Evolutionary conservation across 768 basidiomycete genomes (phyloP).

Genomic region (Pleurotus ostreatus): DNA sequence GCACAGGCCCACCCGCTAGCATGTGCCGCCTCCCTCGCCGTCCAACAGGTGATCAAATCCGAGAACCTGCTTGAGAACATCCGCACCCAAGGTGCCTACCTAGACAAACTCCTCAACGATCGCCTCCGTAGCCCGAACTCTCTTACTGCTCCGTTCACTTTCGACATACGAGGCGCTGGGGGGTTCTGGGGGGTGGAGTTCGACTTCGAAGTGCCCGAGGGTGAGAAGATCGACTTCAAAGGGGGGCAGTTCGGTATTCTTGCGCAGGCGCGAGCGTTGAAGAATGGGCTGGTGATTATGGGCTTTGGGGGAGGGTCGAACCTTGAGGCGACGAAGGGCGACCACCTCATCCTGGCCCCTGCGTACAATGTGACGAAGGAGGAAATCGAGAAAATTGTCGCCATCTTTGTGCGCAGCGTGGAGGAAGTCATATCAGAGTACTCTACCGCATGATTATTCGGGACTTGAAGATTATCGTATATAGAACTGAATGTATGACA

Average conservation of each 20-base stretch:
- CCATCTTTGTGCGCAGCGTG: constrained; percentile 59
- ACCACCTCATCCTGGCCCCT: constrained; percentile 72
- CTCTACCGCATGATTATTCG: not conserved
- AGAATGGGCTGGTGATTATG: constrained; percentile 68
- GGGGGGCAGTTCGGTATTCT: constrained; percentile 58
- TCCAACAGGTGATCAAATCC: constrained; percentile 24
- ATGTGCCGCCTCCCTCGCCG: constrained; percentile 78
- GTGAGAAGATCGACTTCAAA: constrained; percentile 42
- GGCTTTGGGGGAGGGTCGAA: constrained; percentile 69
- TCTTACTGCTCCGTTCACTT: constrained; percentile 60
- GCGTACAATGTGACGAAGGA: constrained; percentile 73
- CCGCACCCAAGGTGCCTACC: not conserved
- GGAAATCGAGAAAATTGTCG: constrained; percentile 67
- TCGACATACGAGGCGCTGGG: constrained; percentile 82
- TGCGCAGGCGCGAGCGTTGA: constrained; percentile 65
- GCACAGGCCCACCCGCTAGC: constrained; percentile 48
- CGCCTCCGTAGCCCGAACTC: constrained; percentile 53
- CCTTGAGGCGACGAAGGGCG: constrained; percentile 65
- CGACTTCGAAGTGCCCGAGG: constrained; percentile 50
- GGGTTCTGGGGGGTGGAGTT: constrained; percentile 86
- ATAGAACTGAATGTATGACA: too few species aligned
- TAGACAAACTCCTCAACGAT: constrained; percentile 47
- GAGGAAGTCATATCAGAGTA: constrained; percentile 53
- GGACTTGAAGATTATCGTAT: not conserved
- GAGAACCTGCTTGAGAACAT: constrained; percentile 12